Evolutionary conservation across 1,139 yeast species (phyloP).

Genomic region (Suhomyces anneliseae): DNA sequence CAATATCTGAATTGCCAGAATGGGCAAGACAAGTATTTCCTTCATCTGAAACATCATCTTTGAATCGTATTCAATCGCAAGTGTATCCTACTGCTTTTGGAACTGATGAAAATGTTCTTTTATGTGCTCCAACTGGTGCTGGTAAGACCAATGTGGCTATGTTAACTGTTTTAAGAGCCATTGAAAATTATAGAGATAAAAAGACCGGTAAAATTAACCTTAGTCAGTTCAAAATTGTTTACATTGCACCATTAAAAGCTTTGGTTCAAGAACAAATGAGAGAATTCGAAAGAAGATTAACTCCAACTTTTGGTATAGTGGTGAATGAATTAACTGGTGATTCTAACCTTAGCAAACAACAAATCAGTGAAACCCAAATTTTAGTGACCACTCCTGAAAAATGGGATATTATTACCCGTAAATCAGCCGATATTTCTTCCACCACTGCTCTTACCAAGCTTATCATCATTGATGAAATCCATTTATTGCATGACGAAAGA

Average conservation of each 20-base stretch:
- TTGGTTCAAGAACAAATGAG: constrained; percentile 93
- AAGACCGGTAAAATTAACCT: constrained; percentile 51
- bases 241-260: constrained; percentile 93
- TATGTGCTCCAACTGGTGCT: constrained; percentile 99
- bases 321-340: constrained; percentile 95
- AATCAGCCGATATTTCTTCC: constrained; percentile 62
- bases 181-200: constrained; percentile 53
- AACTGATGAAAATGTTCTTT: constrained; percentile 66
- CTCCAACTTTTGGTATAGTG: constrained; percentile 58
- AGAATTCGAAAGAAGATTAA: constrained; percentile 73
- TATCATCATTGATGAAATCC: constrained; percentile 91
- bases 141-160: constrained; percentile 97
- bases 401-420: constrained; percentile 95
- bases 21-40: constrained; percentile 87
- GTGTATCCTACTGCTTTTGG: constrained; percentile 77
- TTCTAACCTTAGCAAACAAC: constrained; percentile 71
- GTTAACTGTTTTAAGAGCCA: constrained; percentile 65
- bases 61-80: constrained; percentile 82
- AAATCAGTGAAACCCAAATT: constrained; percentile 76
- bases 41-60: constrained; percentile 56
- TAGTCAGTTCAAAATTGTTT: constrained; percentile 72
- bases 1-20: constrained; percentile 64
- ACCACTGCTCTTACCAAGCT: constrained; percentile 60
- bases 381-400: constrained; percentile 94
- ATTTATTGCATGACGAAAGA: constrained; percentile 88